Evolutionary conservation across 345 rosid species (phyloP), one percentile per base, ranked within the genome.

Genomic region (Leavenworthia alabamica): DNA sequence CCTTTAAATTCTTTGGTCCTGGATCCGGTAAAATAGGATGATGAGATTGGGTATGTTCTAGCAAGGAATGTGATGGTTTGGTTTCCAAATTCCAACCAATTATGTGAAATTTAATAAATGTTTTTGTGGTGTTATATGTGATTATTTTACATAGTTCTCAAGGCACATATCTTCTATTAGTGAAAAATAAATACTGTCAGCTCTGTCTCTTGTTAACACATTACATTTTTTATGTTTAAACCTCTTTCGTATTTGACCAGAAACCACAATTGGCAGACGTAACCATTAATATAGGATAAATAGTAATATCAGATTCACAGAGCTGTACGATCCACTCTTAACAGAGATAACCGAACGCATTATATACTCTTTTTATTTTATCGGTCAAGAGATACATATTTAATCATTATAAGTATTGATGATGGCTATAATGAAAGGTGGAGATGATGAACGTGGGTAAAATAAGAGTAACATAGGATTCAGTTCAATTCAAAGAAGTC

Each of bases 211-310:
- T n/a, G n/a, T n/a, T n/a, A n/a, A n/a, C n/a, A n/a, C n/a, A n/a
- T n/a, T n/a, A n/a, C n/a, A n/a, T n/a, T n/a, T n/a, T n/a, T n/a
- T n/a, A n/a, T n/a, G n/a, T n/a, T n/a, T n/a, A n/a, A n/a, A n/a
- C n/a, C n/a, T n/a, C n/a, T 67, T 42, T 68, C 60, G 36, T 50
- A 59, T 50, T 59, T 59, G 66, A 68, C 66, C 54, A 51, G 46
- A 59, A 68, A 42, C 46, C 39, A 8, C 45, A 41, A 29, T 58
- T 58, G 72, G 66, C 72, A 68, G 60, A 67, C 58, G 52, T 49
- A 31, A 50, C 39, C 52, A 50, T 41, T 58, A 40, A 39, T 67
- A 68, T 31, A 28, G 12, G 41, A 52, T 52, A 32, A 17, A 32
- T 52, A 32, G 3, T 40, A 56, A 47, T 31, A 57, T 40, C 58